Percentiles rank a stretch among this genome's conserved stretches.
These are phyloP conservation scores for Hippophae gyantsensis DNA, from an alignment of 306 rosid species.

Conservation along the genomic window DNA sequence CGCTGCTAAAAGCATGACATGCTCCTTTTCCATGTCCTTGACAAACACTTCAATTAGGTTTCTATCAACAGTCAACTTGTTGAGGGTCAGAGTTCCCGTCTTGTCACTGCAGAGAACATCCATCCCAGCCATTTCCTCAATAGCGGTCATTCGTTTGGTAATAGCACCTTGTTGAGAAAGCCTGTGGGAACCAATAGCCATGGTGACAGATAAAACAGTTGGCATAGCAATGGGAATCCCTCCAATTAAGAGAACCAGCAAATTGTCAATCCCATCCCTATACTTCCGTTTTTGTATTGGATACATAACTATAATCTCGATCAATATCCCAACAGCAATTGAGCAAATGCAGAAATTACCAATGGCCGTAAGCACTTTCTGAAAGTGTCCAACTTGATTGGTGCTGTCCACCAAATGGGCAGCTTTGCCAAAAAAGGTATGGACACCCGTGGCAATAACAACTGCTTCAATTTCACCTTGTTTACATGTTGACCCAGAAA, in stretches of 20 bases:
- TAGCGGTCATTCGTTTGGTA: conserved; percentile 96
- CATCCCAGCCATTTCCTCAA: conserved; percentile 99
- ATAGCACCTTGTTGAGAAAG: conserved; percentile 98
- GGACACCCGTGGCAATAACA: conserved; percentile 97
- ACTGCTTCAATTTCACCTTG: conserved; percentile 98
- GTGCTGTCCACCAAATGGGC: conserved; percentile 97
- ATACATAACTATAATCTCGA: conserved; percentile 89
- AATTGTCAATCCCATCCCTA: conserved; percentile 91
- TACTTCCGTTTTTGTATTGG: conserved; percentile 81
- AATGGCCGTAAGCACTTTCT: conserved; percentile 94
- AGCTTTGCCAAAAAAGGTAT: conserved; percentile 96
- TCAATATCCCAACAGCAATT: conserved; percentile 62
- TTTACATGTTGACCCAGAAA: conserved; percentile 95
- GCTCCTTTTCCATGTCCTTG: conserved; percentile 80
- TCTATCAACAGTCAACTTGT: conserved; percentile 76
- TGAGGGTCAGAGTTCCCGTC: conserved; percentile 89
- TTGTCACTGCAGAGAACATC: conserved; percentile 98
- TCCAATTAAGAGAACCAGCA: conserved; percentile 91
- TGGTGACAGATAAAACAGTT: conserved; percentile 94
- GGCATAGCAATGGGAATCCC: conserved; percentile 99
- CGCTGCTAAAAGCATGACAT: conserved; percentile 81
- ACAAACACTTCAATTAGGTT: conserved; percentile 78
- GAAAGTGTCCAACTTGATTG: conserved; percentile 98
- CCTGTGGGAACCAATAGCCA: conserved; percentile 99
- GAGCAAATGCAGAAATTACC: conserved; percentile 98